A percentile compares a stretch with the other conserved stretches of the same genome.
phyloP scores from a whole-genome alignment of 768 basidiomycete species.

The Tylopilus balloui region DNA sequence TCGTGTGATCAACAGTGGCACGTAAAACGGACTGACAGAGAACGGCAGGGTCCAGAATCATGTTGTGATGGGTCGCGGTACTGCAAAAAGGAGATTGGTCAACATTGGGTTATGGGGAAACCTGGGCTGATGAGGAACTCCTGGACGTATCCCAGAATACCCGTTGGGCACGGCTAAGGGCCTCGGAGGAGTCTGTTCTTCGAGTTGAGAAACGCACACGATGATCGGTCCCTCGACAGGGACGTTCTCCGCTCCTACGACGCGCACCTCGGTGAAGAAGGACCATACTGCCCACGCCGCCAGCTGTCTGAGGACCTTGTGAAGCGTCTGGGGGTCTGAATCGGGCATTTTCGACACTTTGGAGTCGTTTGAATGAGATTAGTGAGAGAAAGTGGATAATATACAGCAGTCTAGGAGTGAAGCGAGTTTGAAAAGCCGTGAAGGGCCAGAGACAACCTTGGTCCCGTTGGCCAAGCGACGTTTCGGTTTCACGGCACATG shows the following conservation, averaged over 20 bases:
- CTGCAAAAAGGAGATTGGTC: slow-evolving; percentile 36
- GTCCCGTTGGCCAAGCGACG: not conserved
- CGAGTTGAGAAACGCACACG: slow-evolving; percentile 53
- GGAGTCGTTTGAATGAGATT: slow-evolving; percentile 7
- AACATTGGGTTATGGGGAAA: slow-evolving; percentile 7
- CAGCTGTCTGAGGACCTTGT: slow-evolving; percentile 65
- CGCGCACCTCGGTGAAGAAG: slow-evolving; percentile 85
- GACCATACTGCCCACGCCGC: slow-evolving; percentile 73
- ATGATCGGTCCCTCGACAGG: slow-evolving; percentile 87
- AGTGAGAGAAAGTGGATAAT: slow-evolving; percentile 8
- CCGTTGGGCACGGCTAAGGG: slow-evolving; percentile 3
- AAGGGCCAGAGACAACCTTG: not conserved
- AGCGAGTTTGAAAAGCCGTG: not conserved
- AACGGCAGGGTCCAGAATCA: slow-evolving; percentile 86
- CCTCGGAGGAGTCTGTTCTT: slow-evolving; percentile 1
- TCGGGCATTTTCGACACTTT: slow-evolving; percentile 20
- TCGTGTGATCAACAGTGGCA: slow-evolving; percentile 12
- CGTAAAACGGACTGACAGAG: slow-evolving; percentile 54
- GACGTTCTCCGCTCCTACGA: slow-evolving; percentile 86
- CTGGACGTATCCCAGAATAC: not conserved
- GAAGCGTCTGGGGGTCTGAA: slow-evolving; percentile 44
- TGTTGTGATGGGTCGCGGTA: slow-evolving; percentile 87
- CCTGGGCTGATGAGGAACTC: not conserved
- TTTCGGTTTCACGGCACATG: not conserved
- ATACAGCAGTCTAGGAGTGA: slow-evolving; percentile 4